Evolutionary conservation across 2,329 filamentous ascomycete species (phyloP), one percentile per base, ranked within the genome.

Genomic region (Fonsecaea monophora): DNA sequence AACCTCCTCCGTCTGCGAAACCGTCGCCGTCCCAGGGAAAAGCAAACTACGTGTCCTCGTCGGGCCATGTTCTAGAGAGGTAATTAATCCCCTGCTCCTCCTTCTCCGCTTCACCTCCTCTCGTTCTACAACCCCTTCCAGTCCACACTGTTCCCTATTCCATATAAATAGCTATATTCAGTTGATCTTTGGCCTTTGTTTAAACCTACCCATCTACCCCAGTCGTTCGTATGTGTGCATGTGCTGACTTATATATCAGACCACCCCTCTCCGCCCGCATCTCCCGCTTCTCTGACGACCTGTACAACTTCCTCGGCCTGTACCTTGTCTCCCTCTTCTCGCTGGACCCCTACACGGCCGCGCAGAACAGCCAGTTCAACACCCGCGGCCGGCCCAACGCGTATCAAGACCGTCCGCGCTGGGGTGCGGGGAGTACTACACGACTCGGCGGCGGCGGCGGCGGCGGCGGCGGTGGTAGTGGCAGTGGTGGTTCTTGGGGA

Each of bases 271-370:
- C 79, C 15, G 78, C 80, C 64, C 82, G 81, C 57, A 59, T 81
- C 65, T 74, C 73, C 57, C 78, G 78, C 68, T 77, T 81, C 73
- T 64, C 80, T 65, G 75, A 82, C 57, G 75, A 73, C 62, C 65
- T 80, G 59, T 84, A 84, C 70, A 73, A 80, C 67, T 83, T 84
- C 70, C 53, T 84, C 4, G 82, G 82, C 5, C 74, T 84, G 30
- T 84, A 84, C 66, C 70, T 84, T 34, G 80, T 81, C 50, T 82
- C 79, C 50, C 75, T 84, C 9, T 82, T 84, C 67, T 79, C 82
- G 60, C 70, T 84, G 38, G 81, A 84, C 67, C 77, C 82, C 1
- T 82, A 82, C 67, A 72, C 74, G 13, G 78, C 82, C 7, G 82
- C 82, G 2, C 73, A 81, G 68, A 76, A 76, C 37, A 83, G 81